A percentile compares a stretch with the other conserved stretches of the same genome.
Evolutionary conservation across 139 green algal genomes (phyloP).

Genomic region (Chlamydomonas sp.): DNA sequence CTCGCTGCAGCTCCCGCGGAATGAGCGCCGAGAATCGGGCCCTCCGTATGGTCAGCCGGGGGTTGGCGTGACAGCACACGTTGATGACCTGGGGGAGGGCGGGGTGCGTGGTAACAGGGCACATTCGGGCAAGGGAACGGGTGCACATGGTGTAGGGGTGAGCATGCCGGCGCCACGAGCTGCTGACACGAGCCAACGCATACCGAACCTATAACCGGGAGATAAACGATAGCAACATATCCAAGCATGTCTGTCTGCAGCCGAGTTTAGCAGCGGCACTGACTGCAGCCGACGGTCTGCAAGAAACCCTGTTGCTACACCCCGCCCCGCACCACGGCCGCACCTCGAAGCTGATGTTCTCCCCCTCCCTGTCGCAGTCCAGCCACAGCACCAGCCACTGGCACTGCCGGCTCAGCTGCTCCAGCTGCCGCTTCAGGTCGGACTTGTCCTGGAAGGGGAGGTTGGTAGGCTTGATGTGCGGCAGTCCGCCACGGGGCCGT

Average conservation of each 20-base stretch:
- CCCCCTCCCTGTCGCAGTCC: conserved; percentile 97
- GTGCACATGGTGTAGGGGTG: neutral
- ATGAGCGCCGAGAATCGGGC: conserved; percentile 91
- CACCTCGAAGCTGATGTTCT: conserved; percentile 99
- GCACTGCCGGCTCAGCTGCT: conserved; percentile 69
- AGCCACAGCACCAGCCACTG: conserved; percentile 96
- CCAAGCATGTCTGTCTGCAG: too few species aligned
- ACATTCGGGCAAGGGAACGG: neutral
- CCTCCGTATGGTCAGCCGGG: conserved; percentile 73
- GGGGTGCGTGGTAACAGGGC: neutral
- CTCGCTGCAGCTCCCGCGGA: conserved; percentile 49
- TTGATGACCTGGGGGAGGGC: conserved; percentile 71
- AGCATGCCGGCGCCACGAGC: neutral
- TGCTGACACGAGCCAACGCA: too few species aligned
- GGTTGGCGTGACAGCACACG: conserved; percentile 82
- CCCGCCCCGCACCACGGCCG: neutral
- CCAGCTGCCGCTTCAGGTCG: conserved; percentile 78
- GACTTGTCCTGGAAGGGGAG: conserved; percentile 68
- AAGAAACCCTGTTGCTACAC: neutral
- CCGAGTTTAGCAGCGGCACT: too few species aligned
- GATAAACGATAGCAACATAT: too few species aligned
- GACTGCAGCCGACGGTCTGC: too few species aligned
- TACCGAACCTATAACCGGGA: too few species aligned
- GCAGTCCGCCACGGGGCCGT: neutral
- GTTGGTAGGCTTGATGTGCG: neutral